Evolutionary conservation across 2,329 filamentous ascomycete genomes (phyloP), one percentile per base, ranked within the genome.

Genomic region (Penicillium janthinellum): DNA sequence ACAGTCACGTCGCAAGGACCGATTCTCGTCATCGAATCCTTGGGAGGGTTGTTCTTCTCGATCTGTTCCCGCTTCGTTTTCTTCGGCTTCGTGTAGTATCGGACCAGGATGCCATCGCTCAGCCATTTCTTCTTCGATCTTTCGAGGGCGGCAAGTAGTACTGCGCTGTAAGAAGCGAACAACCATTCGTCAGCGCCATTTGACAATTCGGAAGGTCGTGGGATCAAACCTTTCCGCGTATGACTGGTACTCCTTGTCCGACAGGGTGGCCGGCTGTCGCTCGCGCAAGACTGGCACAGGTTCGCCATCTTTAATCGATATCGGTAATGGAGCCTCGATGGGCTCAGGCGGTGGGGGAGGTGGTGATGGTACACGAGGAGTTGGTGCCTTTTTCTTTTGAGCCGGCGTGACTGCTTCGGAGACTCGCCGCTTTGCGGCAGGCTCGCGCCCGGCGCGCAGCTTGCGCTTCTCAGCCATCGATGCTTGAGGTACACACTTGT

Each of bases 1-100:
- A 88, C 82, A 37, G 84, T 82, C 54, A 89, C 79, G 57, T 83
- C 82, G 65, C 84, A 86, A 59, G 81, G 78, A 49, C 86, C 86
- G 37, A 86, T 74, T 67, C 81, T 82, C 10, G 78, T 72, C 79
- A 85, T 84, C 5, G 81, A 80, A 39, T 85, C 76, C 70, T 82
- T 76, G 64, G 83, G 72, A 1, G 80, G 81, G 49, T 83, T 82
- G 57, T 78, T 75, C 22, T 75, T 72, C 57, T 78, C 77, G 47
- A 75, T 74, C 55, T 79, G 80, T 54, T 82, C 78, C 44, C 78
- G 77, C 68, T 84, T 85, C 22, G 82, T 83, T 64, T 82, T 83
- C 59, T 83, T 81, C 6, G 84, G 83, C 68, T 86, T 86, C 25
- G 80, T 80, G 80, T 83, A 86, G 70, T 85, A 86, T 64, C 81